These are phyloP conservation scores for Pochonia chlamydosporia DNA, from an alignment of 2,329 filamentous ascomycete species.

Conservation along the genomic window DNA sequence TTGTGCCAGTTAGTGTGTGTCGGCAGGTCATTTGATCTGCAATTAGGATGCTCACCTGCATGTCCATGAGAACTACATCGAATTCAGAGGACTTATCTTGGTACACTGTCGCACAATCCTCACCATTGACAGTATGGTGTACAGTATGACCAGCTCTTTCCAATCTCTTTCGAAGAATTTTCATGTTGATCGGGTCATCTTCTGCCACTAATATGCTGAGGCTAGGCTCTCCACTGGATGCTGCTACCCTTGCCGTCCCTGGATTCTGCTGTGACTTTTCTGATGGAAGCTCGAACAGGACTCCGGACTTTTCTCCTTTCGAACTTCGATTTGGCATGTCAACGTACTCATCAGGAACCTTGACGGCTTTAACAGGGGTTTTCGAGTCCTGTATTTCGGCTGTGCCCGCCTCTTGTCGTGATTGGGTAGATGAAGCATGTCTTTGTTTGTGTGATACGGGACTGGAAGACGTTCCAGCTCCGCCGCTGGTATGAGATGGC, in stretches of 20 bases:
- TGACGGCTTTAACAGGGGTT: constrained; percentile 41
- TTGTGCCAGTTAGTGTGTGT: constrained; percentile 1
- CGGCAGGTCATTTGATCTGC: neutral
- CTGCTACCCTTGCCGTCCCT: constrained; percentile 17
- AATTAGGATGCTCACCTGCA: constrained; percentile 60
- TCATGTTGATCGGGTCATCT: constrained; percentile 83
- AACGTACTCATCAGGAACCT: constrained; percentile 40
- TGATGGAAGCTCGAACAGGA: constrained; percentile 33
- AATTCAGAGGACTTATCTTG: constrained; percentile 56
- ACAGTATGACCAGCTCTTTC: constrained; percentile 72
- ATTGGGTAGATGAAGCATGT: neutral
- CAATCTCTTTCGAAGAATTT: constrained; percentile 71
- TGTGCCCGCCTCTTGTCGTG: constrained; percentile 24
- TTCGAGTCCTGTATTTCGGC: constrained; percentile 37
- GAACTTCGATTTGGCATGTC: constrained; percentile 26
- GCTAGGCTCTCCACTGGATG: constrained; percentile 13
- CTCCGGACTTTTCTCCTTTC: constrained; percentile 23
- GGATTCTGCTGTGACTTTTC: constrained; percentile 7
- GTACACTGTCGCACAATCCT: constrained; percentile 72
- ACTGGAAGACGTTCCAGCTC: constrained; percentile 11
- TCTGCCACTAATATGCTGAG: constrained; percentile 74
- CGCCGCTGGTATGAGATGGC: constrained; percentile 6
- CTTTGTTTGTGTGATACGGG: constrained; percentile 3
- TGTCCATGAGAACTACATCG: constrained; percentile 85
- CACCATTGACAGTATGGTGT: constrained; percentile 70